phyloP scores from a whole-genome alignment of 345 rosid species.

The Tarenaya hassleriana region DNA sequence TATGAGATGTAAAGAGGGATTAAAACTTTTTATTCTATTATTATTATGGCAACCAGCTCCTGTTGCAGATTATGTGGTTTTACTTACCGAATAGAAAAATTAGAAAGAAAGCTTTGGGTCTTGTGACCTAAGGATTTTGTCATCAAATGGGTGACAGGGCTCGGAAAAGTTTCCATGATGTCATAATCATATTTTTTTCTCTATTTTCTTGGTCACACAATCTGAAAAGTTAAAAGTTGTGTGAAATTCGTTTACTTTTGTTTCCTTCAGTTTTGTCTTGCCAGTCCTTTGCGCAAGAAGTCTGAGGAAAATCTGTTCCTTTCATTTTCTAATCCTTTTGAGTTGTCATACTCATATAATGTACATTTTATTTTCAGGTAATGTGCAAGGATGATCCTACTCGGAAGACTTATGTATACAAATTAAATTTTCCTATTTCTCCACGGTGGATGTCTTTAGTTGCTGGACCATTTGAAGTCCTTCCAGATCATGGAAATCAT shows the following conservation, averaged over 20 bases:
- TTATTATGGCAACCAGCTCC: not conserved
- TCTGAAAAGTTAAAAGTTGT: not conserved
- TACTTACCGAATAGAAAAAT: constrained; percentile 2
- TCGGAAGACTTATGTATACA: constrained; percentile 76
- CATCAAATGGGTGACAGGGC: constrained; percentile 6
- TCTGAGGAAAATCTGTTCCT: constrained; percentile 1
- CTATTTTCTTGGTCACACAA: constrained; percentile 2
- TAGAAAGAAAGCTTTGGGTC: constrained; percentile 7
- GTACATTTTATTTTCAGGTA: constrained; percentile 46
- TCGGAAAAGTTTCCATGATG: constrained; percentile 6
- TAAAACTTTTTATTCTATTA: not conserved
- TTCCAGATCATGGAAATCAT: constrained; percentile 60
- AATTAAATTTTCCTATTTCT: constrained; percentile 69
- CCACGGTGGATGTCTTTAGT: constrained; percentile 85
- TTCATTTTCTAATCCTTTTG: not conserved
- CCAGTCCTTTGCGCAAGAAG: constrained; percentile 10
- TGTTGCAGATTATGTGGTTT: constrained; percentile 2
- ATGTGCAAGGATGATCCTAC: constrained; percentile 87
- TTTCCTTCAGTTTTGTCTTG: constrained; percentile 9
- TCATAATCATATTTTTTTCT: not conserved
- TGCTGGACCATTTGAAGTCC: constrained; percentile 80
- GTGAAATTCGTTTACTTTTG: constrained; percentile 7
- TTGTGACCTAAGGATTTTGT: constrained; percentile 3
- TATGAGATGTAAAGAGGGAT: constrained; percentile 13
- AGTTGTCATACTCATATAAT: not conserved